Conservation (phyloP, 192 early-diverging fungal genomes). For the Coemansia sp. region DNA sequence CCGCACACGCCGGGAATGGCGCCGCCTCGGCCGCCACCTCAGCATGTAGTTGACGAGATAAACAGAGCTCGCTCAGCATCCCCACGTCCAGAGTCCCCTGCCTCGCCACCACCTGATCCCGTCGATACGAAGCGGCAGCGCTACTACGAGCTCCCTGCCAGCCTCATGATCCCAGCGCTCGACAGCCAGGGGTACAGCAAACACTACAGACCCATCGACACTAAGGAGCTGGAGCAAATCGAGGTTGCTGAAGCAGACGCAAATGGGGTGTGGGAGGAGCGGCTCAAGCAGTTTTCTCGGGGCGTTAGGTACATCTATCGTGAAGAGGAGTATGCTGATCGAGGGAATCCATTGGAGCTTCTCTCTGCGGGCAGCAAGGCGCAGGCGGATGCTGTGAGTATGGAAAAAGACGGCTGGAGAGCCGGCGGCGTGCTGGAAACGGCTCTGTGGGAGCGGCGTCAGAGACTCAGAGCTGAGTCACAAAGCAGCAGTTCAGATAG, state of each 20-base stretch:
- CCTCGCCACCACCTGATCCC: neutral
- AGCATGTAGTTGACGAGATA: no score
- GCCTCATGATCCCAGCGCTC: no score
- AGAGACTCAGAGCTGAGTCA: no score
- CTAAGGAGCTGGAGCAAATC: no score
- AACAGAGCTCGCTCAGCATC: neutral
- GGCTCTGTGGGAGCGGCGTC: slow-evolving; percentile 17
- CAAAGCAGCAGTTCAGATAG: neutral
- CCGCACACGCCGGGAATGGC: neutral
- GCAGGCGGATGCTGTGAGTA: neutral
- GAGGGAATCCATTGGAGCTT: neutral
- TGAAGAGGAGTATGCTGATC: slow-evolving; percentile 21
- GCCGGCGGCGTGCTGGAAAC: slow-evolving; percentile 27
- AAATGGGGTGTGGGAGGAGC: slow-evolving; percentile 15
- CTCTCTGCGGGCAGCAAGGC: no score
- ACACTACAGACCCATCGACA: no score
- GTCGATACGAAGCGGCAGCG: neutral
- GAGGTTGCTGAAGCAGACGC: no score
- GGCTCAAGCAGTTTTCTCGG: slow-evolving; percentile 17
- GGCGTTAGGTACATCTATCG: slow-evolving; percentile 38
- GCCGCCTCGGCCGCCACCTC: slow-evolving; percentile 6
- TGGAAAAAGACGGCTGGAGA: slow-evolving; percentile 37
- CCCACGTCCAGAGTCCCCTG: neutral
- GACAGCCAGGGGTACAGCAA: no score
- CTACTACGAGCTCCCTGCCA: slow-evolving; percentile 31